phyloP scores from a whole-genome alignment of 75 land plant species.

The Pinus taeda region DNA sequence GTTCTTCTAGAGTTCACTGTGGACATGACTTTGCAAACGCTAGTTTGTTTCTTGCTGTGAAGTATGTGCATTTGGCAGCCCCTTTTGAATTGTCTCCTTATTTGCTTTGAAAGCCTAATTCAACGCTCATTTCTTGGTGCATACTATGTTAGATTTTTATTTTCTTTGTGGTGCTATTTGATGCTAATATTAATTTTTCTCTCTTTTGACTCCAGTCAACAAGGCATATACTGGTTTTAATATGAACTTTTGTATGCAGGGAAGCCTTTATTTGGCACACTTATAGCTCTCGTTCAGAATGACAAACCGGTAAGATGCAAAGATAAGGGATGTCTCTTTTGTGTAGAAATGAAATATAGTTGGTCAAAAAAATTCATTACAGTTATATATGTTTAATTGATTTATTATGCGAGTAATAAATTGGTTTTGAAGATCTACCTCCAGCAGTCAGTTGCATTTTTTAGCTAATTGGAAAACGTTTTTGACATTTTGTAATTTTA shows the following conservation, averaged over 20 bases:
- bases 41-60: neutral
- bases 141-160: neutral
- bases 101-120: neutral
- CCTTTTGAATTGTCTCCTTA: neutral
- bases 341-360: too few relatives aligned
- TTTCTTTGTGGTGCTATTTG: neutral
- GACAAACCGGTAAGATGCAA: conserved; percentile 77
- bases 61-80: neutral
- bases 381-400: too few relatives aligned
- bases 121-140: neutral
- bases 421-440: too few relatives aligned
- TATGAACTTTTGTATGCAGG: conserved; percentile 46
- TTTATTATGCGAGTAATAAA: too few relatives aligned
- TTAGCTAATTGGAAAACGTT: too few relatives aligned
- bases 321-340: too few relatives aligned
- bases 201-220: neutral
- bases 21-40: too few relatives aligned
- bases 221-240: neutral
- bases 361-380: too few relatives aligned
- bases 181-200: conserved; percentile 1
- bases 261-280: conserved; percentile 98
- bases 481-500: too few relatives aligned
- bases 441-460: too few relatives aligned
- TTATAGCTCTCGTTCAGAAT: conserved; percentile 78
- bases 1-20: too few relatives aligned